Conservation (phyloP, 129 eudicot species). For the Lonicera japonica region DNA sequence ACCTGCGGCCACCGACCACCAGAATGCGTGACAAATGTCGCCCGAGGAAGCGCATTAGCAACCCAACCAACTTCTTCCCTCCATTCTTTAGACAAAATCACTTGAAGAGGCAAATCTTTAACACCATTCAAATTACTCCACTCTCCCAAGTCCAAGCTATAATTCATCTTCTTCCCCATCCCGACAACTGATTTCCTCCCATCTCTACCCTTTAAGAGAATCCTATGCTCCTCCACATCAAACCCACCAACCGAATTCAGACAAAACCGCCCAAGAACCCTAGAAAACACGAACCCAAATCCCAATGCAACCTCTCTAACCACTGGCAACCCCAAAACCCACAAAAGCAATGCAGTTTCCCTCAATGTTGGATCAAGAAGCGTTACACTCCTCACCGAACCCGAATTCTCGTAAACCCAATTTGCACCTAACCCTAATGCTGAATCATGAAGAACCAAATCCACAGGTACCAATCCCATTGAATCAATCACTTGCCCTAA, state of each 20-base stretch:
- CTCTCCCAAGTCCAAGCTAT: slow-evolving; percentile 60
- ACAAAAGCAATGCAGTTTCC: slow-evolving; percentile 51
- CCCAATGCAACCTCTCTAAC: slow-evolving; percentile 60
- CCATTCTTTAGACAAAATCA: slow-evolving; percentile 59
- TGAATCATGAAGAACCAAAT: slow-evolving; percentile 83
- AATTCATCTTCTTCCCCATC: slow-evolving; percentile 68
- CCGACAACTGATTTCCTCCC: slow-evolving; percentile 53
- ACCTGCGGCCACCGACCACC: slow-evolving; percentile 98
- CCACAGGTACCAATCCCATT: slow-evolving; percentile 62
- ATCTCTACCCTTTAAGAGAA: slow-evolving; percentile 66
- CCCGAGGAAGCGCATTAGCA: slow-evolving; percentile 48
- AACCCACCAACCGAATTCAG: slow-evolving; percentile 20
- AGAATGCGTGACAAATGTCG: slow-evolving; percentile 52
- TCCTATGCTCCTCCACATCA: slow-evolving; percentile 69
- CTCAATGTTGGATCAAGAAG: slow-evolving; percentile 43
- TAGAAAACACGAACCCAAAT: slow-evolving; percentile 47
- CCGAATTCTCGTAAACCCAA: slow-evolving; percentile 63
- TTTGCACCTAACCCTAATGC: slow-evolving; percentile 66
- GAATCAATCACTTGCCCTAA: slow-evolving; percentile 68
- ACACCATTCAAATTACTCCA: slow-evolving; percentile 61
- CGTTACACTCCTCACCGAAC: slow-evolving; percentile 50
- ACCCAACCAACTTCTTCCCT: slow-evolving; percentile 49
- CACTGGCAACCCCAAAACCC: slow-evolving; percentile 41
- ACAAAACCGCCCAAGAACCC: slow-evolving; percentile 55
- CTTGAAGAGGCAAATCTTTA: slow-evolving; percentile 60